Evolutionary conservation across 495 filamentous ascomycete genomes (phyloP).

Genomic region (Podospora conica): DNA sequence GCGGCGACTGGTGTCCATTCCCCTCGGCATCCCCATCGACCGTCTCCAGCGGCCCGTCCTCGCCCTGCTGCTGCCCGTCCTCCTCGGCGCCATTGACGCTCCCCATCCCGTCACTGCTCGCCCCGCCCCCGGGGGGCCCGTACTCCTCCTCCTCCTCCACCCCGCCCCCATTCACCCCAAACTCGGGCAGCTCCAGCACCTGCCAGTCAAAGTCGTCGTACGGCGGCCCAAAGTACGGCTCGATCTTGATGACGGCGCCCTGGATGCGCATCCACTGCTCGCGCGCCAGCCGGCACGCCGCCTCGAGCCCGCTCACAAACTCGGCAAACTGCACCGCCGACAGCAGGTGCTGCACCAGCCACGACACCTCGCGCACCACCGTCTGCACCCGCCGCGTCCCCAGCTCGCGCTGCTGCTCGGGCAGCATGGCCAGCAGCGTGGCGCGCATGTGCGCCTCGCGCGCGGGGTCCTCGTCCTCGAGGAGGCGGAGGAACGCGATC

Average conservation of each 20-base stretch:
- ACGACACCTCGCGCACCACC: slow-evolving; percentile 33
- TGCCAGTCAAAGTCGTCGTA: slow-evolving; percentile 39
- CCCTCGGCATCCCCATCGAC: slow-evolving; percentile 11
- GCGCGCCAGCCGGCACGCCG: slow-evolving; percentile 28
- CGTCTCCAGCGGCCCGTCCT: slow-evolving; percentile 20
- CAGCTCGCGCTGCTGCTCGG: slow-evolving; percentile 26
- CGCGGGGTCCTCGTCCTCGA: slow-evolving; percentile 31
- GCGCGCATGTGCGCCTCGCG: slow-evolving; percentile 30
- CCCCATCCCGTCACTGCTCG: background rate
- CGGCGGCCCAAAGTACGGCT: slow-evolving; percentile 35
- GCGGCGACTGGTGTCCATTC: background rate
- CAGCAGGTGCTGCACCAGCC: slow-evolving; percentile 33
- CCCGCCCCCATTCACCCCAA: slow-evolving; percentile 18
- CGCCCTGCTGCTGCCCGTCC: background rate
- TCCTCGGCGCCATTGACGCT: slow-evolving; percentile 6
- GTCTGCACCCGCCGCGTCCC: slow-evolving; percentile 30
- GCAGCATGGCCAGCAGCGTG: slow-evolving; percentile 26
- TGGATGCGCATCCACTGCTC: slow-evolving; percentile 36
- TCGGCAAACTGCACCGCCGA: slow-evolving; percentile 30
- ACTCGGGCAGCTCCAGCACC: slow-evolving; percentile 31
- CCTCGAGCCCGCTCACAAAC: slow-evolving; percentile 29
- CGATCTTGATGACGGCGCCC: slow-evolving; percentile 30
- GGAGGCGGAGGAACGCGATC: slow-evolving; percentile 27
- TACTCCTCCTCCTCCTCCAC: slow-evolving; percentile 3
- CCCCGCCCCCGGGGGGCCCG: background rate